Conservation (phyloP, 768 basidiomycete species). For the Tephrocybe sp. region DNA sequence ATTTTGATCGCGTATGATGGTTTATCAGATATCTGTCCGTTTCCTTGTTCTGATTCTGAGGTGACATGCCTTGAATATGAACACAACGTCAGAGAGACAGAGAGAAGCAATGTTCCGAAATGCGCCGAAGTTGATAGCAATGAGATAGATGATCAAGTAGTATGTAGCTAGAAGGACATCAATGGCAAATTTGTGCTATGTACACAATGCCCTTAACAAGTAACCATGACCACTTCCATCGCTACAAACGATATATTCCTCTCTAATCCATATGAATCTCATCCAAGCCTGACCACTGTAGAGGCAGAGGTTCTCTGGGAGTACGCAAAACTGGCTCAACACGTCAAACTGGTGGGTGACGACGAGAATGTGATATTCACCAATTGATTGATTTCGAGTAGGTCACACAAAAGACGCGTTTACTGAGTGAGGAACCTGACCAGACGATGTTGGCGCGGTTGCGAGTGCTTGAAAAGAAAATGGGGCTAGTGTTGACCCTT, state of each 20-base stretch:
- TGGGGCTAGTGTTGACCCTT: constrained; percentile 92
- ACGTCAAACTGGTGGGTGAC: constrained; percentile 68
- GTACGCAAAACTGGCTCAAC: constrained; percentile 82
- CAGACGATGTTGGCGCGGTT: constrained; percentile 72
- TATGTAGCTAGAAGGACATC: not conserved
- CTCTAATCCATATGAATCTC: constrained; percentile 70
- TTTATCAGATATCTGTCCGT: too few species aligned
- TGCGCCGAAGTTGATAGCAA: too few species aligned
- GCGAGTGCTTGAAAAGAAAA: constrained; percentile 84
- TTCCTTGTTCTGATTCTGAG: too few species aligned
- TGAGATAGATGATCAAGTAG: not conserved
- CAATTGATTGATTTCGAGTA: constrained; percentile 21
- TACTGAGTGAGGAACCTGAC: constrained; percentile 74
- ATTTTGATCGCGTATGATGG: too few species aligned
- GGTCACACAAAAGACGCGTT: constrained; percentile 67
- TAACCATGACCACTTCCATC: constrained; percentile 23
- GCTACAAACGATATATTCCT: constrained; percentile 42
- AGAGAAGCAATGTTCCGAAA: too few species aligned
- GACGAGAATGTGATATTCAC: not conserved
- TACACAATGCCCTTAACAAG: not conserved
- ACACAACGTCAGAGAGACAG: too few species aligned
- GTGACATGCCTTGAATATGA: too few species aligned
- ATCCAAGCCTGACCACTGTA: constrained; percentile 60
- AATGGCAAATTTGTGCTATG: not conserved
- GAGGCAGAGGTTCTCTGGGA: constrained; percentile 90